A percentile compares a stretch with the other conserved stretches of the same genome.
Conservation (phyloP, 2,329 filamentous ascomycete genomes). For the Penicillium sp. region DNA sequence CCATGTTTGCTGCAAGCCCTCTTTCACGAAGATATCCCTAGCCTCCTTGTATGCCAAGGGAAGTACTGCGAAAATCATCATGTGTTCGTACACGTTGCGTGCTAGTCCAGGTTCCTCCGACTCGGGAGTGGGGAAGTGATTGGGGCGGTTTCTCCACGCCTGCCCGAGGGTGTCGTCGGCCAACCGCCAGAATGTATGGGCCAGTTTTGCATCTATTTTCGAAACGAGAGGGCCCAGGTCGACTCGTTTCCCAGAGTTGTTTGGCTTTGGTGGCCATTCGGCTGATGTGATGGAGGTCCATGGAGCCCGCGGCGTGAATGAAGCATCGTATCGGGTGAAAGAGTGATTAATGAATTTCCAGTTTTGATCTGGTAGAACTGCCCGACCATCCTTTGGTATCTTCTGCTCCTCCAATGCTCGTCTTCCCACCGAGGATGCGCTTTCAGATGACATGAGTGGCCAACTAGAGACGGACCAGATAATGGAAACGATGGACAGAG, state of each 20-base stretch:
- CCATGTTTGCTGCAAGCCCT: constrained; percentile 12
- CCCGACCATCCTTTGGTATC: background rate
- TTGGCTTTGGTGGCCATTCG: constrained; percentile 28
- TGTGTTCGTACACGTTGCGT: constrained; percentile 37
- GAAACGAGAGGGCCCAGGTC: constrained; percentile 30
- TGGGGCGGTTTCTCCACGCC: constrained; percentile 9
- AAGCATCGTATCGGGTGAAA: background rate
- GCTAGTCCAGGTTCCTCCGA: constrained; percentile 26
- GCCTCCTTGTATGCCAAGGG: constrained; percentile 22
- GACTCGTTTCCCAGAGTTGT: constrained; percentile 30
- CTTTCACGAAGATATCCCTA: constrained; percentile 7
- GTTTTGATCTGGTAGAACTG: background rate
- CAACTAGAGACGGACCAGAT: no score
- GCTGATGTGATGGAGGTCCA: background rate
- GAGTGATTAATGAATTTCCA: background rate
- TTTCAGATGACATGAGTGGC: no score
- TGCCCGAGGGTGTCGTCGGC: constrained; percentile 28
- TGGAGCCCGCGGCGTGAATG: background rate
- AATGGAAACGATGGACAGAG: no score
- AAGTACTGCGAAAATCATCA: constrained; percentile 27
- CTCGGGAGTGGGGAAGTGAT: constrained; percentile 6
- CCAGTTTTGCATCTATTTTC: constrained; percentile 28
- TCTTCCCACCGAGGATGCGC: background rate
- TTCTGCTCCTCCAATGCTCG: background rate
- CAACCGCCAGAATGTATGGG: constrained; percentile 33